Percentiles rank a stretch among this genome's conserved stretches.
Conservation (phyloP, 805 yeast genomes). For the Ogataea allantospora region DNA sequence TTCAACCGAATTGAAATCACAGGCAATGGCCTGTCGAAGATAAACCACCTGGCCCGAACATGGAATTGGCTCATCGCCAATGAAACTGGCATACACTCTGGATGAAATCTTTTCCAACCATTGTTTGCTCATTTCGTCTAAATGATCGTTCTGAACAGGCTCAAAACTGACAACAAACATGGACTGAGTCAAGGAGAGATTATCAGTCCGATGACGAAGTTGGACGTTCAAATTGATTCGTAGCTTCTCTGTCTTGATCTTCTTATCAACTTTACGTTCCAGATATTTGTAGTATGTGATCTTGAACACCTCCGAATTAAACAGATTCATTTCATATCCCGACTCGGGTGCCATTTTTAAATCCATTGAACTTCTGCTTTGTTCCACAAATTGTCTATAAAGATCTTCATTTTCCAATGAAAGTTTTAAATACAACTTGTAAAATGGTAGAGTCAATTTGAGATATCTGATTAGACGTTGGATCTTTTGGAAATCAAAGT, state of each 20-base stretch:
- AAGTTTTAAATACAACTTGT: constrained; percentile 20
- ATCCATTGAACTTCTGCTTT: constrained; percentile 12
- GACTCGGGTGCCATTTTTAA: constrained; percentile 19
- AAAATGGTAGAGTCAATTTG: constrained; percentile 31
- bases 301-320: constrained; percentile 24
- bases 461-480: constrained; percentile 29
- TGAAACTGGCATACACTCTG: constrained; percentile 16
- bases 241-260: constrained; percentile 21
- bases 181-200: constrained; percentile 21
- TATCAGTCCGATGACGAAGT: constrained; percentile 22
- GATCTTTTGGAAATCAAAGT: constrained; percentile 22
- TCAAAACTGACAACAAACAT: constrained; percentile 28
- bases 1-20: constrained; percentile 24
- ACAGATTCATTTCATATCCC: constrained; percentile 24
- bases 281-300: constrained; percentile 26
- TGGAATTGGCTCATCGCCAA: constrained; percentile 18
- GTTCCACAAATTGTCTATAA: constrained; percentile 14
- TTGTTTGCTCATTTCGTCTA: constrained; percentile 14
- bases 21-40: constrained; percentile 27
- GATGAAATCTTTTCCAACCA: constrained; percentile 11
- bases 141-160: constrained; percentile 6
- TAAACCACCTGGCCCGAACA: constrained; percentile 19
- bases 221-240: constrained; percentile 23
- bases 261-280: constrained; percentile 24
- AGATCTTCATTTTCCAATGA: constrained; percentile 10